phyloP scores from a whole-genome alignment of 2,329 filamentous ascomycete species.

The Verticillium albo-atrum region DNA sequence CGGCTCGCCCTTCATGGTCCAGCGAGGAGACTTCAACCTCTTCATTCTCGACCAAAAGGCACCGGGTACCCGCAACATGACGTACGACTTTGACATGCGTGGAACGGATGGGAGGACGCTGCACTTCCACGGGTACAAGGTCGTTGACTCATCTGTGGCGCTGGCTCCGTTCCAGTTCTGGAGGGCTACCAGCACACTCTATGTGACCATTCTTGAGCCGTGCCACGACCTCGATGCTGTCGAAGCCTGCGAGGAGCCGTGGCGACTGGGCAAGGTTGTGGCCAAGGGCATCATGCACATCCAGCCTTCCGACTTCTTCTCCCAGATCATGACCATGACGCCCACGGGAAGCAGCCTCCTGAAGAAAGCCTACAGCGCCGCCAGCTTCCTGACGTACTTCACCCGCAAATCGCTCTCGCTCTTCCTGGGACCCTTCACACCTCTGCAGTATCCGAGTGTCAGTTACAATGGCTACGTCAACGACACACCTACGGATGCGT shows the following conservation, averaged over 20 bases:
- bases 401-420: slow-evolving; percentile 46
- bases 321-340: slow-evolving; percentile 49
- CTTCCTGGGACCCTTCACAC: slow-evolving; percentile 49
- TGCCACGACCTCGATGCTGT: slow-evolving; percentile 18
- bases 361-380: slow-evolving; percentile 37
- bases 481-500: slow-evolving; percentile 37
- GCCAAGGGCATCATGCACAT: slow-evolving; percentile 58
- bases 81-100: slow-evolving; percentile 58
- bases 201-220: slow-evolving; percentile 50
- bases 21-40: slow-evolving; percentile 51
- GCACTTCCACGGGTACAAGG: slow-evolving; percentile 59
- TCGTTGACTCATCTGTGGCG: slow-evolving; percentile 56
- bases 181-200: slow-evolving; percentile 58
- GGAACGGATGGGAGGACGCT: slow-evolving; percentile 47
- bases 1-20: slow-evolving; percentile 57
- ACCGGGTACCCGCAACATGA: slow-evolving; percentile 54
- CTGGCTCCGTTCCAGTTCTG: slow-evolving; percentile 53
- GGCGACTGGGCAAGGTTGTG: slow-evolving; percentile 38
- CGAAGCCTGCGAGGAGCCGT: slow-evolving; percentile 29
- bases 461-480: slow-evolving; percentile 48
- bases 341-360: slow-evolving; percentile 43
- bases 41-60: slow-evolving; percentile 49
- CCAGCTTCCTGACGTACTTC: slow-evolving; percentile 52
- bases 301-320: slow-evolving; percentile 45
- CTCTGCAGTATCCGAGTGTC: slow-evolving; percentile 49